phyloP scores from a whole-genome alignment of 2,329 filamentous ascomycete species.

The Trichoderma sp. region DNA sequence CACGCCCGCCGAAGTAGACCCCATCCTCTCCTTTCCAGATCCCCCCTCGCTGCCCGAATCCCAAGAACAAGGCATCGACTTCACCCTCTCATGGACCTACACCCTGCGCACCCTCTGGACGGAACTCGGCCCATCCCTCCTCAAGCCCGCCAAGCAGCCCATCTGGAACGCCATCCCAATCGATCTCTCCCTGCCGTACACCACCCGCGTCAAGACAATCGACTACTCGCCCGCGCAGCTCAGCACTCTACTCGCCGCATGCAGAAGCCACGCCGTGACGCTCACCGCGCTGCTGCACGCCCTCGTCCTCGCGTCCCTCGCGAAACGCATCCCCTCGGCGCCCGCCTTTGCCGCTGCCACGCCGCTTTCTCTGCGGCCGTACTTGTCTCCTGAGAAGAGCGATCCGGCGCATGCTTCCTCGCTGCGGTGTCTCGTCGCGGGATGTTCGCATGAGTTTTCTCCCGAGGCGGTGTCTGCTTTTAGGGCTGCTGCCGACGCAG shows the following conservation, averaged over 20 bases:
- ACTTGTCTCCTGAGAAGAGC: slow-evolving; percentile 33
- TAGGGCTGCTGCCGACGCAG: slow-evolving; percentile 26
- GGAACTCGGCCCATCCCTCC: slow-evolving; percentile 45
- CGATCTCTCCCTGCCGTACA: slow-evolving; percentile 42
- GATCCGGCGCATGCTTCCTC: slow-evolving; percentile 37
- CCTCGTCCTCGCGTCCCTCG: slow-evolving; percentile 47
- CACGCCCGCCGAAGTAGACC: neutral
- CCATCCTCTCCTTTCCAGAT: slow-evolving; percentile 39
- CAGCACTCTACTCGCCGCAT: slow-evolving; percentile 42
- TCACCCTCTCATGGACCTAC: slow-evolving; percentile 46
- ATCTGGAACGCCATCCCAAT: slow-evolving; percentile 47
- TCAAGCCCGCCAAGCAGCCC: slow-evolving; percentile 36
- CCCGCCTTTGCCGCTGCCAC: slow-evolving; percentile 45
- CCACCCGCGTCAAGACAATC: slow-evolving; percentile 44
- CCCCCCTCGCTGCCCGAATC: slow-evolving; percentile 41
- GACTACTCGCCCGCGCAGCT: slow-evolving; percentile 39
- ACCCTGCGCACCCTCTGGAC: slow-evolving; percentile 47
- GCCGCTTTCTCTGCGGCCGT: slow-evolving; percentile 50
- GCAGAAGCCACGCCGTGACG: slow-evolving; percentile 47
- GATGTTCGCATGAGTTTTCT: slow-evolving; percentile 39
- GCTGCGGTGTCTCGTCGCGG: slow-evolving; percentile 48
- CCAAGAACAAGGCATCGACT: slow-evolving; percentile 47
- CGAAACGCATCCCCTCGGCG: slow-evolving; percentile 42
- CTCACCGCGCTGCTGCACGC: slow-evolving; percentile 55
- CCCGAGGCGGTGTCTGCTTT: slow-evolving; percentile 34